Percentiles rank a stretch among this genome's conserved stretches.
Conservation (phyloP, 371 early-diverging fungal genomes). For the Smittium culicis region DNA sequence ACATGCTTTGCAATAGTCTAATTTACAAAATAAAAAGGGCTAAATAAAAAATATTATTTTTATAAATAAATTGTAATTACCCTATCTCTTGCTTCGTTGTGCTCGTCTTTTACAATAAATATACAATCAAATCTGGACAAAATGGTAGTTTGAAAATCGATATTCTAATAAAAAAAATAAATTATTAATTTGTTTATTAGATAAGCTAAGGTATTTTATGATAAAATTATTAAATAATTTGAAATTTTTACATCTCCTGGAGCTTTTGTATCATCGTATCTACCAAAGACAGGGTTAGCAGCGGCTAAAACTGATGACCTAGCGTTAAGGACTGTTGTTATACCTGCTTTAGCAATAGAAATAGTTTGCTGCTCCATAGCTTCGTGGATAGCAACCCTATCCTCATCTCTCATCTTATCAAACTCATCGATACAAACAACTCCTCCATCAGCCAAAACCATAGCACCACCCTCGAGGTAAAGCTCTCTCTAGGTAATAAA, state of each 20-base stretch:
- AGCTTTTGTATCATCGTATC: slow-evolving; percentile 97
- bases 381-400: slow-evolving; percentile 99
- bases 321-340: slow-evolving; percentile 98
- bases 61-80: slow-evolving; percentile 26
- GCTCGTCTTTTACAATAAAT: slow-evolving; percentile 89
- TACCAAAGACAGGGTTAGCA: slow-evolving; percentile 99
- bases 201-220: background rate
- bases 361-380: slow-evolving; percentile 99
- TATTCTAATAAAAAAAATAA: slow-evolving; percentile 41
- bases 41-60: slow-evolving; percentile 15
- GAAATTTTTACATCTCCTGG: slow-evolving; percentile 57
- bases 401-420: slow-evolving; percentile 99
- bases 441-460: slow-evolving; percentile 99
- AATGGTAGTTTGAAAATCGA: slow-evolving; percentile 99
- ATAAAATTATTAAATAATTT: too few relatives aligned
- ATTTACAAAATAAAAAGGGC: slow-evolving; percentile 6
- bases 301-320: slow-evolving; percentile 98
- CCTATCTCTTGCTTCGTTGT: slow-evolving; percentile 68
- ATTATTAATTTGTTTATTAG: background rate
- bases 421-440: slow-evolving; percentile 99
- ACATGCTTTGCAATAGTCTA: slow-evolving; percentile 87
- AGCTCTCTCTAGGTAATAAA: slow-evolving; percentile 59
- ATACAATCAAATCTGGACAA: slow-evolving; percentile 96
- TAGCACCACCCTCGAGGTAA: slow-evolving; percentile 98
- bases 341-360: slow-evolving; percentile 99